Percentiles rank a stretch among this genome's conserved stretches.
Conservation (phyloP, 225 moss, liverwort and hornwort species). For the Asterella californica region DNA sequence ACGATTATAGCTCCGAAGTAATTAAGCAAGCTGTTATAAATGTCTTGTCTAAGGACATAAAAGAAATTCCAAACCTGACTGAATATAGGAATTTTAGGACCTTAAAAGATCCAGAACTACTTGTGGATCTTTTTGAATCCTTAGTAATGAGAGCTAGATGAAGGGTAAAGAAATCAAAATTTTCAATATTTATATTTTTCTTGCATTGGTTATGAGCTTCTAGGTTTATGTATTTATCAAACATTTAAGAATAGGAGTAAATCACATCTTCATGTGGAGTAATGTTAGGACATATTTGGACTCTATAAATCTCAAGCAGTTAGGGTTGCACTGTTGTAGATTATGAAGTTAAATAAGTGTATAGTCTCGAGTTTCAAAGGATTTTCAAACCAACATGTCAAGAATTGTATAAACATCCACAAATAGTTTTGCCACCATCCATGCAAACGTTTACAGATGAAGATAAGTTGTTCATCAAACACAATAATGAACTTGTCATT, state of each 20-base stretch:
- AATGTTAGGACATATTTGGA: background rate
- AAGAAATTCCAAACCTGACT: slow-evolving; percentile 66
- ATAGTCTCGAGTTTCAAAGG: too few relatives aligned
- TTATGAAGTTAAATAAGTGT: too few relatives aligned
- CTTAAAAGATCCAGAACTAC: slow-evolving; percentile 72
- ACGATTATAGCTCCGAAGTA: slow-evolving; percentile 70
- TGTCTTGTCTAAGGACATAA: slow-evolving; percentile 61
- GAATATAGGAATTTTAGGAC: slow-evolving; percentile 68
- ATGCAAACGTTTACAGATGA: too few relatives aligned
- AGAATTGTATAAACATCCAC: too few relatives aligned
- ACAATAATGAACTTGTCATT: too few relatives aligned
- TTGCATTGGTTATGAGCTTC: background rate
- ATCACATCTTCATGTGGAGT: background rate
- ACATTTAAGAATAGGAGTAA: background rate
- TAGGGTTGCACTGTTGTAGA: too few relatives aligned
- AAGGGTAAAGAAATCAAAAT: background rate
- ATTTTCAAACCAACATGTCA: too few relatives aligned
- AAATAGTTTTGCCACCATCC: too few relatives aligned
- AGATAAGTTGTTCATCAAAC: too few relatives aligned
- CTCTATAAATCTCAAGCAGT: background rate
- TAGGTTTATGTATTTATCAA: background rate
- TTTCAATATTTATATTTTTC: background rate
- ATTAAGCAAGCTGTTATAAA: slow-evolving; percentile 72
- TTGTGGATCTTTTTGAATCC: slow-evolving; percentile 66
- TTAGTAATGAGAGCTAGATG: slow-evolving; percentile 31